A percentile compares a stretch with the other conserved stretches of the same genome.
phyloP scores from a whole-genome alignment of 495 filamentous ascomycete species.

The Jackrogersella multiformis region DNA sequence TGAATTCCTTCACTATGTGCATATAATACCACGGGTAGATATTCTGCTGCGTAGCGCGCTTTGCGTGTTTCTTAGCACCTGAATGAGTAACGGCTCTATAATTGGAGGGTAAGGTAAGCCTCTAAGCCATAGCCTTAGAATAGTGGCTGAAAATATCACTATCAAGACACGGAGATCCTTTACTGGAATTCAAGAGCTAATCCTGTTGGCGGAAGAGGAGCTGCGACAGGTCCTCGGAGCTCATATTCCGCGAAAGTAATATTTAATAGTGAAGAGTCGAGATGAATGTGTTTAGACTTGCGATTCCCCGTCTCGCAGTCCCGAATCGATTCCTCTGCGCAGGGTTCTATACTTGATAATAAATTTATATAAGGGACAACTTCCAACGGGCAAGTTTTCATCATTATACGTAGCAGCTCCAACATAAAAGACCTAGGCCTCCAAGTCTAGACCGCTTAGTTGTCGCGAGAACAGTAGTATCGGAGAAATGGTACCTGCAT shows the following conservation, averaged over 20 bases:
- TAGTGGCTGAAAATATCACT: constrained; percentile 21
- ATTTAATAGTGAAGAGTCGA: not conserved
- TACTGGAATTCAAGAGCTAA: constrained; percentile 3
- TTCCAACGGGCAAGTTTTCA: constrained; percentile 3
- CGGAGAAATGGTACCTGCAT: constrained; percentile 31
- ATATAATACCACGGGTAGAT: constrained; percentile 25
- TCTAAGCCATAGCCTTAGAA: constrained; percentile 14
- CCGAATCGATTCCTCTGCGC: not conserved
- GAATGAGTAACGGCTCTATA: constrained; percentile 5
- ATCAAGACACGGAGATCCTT: constrained; percentile 12
- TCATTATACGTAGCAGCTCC: constrained; percentile 9
- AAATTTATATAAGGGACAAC: constrained; percentile 7
- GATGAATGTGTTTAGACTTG: not conserved
- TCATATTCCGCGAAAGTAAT: constrained; percentile 19
- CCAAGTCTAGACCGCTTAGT: constrained; percentile 34
- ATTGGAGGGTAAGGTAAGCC: constrained; percentile 12
- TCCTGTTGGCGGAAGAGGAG: constrained; percentile 15
- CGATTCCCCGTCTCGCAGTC: constrained; percentile 2
- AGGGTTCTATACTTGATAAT: not conserved
- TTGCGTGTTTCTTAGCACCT: constrained; percentile 22
- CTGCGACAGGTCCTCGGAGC: constrained; percentile 18
- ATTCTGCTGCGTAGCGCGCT: constrained; percentile 3
- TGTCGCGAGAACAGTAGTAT: constrained; percentile 27
- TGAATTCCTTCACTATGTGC: constrained; percentile 28
- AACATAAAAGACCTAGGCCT: not conserved